Percentiles rank a stretch among this genome's conserved stretches.
These are phyloP conservation scores for Artemisia tridentata DNA, from an alignment of 129 eudicot genomes.

Conservation along the genomic window DNA sequence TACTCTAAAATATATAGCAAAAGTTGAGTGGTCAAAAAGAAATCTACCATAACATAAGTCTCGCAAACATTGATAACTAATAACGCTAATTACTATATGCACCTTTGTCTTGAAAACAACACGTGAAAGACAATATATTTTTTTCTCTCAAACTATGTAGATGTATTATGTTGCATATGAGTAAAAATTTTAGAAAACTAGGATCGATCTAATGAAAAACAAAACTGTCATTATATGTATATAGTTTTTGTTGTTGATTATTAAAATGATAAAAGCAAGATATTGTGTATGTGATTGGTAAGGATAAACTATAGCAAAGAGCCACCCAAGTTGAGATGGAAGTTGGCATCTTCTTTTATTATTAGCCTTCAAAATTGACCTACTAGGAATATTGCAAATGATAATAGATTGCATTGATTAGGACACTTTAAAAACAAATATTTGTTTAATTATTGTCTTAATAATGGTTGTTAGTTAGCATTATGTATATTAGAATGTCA, in stretches of 20 bases:
- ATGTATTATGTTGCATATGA: too few relatives aligned
- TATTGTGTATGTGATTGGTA: not conserved
- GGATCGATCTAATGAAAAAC: not conserved
- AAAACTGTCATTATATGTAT: not conserved
- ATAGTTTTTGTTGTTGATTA: not conserved
- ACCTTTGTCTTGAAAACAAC: too few relatives aligned
- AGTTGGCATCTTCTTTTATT: conserved; percentile 8
- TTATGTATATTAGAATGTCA: not conserved
- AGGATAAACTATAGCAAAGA: not conserved
- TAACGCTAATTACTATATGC: too few relatives aligned
- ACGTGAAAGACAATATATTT: too few relatives aligned
- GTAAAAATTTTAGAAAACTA: too few relatives aligned
- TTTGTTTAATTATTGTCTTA: not conserved
- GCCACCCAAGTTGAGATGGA: conserved; percentile 33
- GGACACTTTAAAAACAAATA: not conserved
- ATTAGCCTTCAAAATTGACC: conserved; percentile 13
- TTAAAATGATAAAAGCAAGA: not conserved
- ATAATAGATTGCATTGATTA: conserved; percentile 12
- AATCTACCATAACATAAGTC: too few relatives aligned
- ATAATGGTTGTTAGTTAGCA: not conserved
- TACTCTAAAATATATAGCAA: too few relatives aligned
- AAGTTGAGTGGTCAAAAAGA: too few relatives aligned
- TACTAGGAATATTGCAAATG: conserved; percentile 16
- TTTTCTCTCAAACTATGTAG: too few relatives aligned
- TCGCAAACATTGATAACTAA: too few relatives aligned